Evolutionary conservation across 2,329 filamentous ascomycete genomes (phyloP).

Genomic region (Cladosporium sp.): DNA sequence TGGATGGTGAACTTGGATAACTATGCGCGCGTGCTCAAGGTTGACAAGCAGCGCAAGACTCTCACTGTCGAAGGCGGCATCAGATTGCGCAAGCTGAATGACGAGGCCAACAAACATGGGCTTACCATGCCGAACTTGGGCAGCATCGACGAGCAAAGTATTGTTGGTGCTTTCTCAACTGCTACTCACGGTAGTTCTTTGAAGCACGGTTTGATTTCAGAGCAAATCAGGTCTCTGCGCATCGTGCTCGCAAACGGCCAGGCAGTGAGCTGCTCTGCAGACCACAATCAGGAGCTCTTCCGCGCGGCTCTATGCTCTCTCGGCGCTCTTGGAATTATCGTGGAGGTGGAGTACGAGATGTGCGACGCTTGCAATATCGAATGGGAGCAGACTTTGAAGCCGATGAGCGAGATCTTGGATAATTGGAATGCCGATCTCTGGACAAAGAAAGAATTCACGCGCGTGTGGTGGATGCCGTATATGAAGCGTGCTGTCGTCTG

Average conservation of each 20-base stretch:
- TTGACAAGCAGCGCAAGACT: slow-evolving; percentile 62
- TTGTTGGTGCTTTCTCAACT: slow-evolving; percentile 88
- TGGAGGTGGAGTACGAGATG: slow-evolving; percentile 80
- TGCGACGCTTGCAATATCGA: slow-evolving; percentile 76
- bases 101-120: slow-evolving; percentile 67
- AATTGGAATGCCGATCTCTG: slow-evolving; percentile 73
- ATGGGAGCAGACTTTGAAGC: slow-evolving; percentile 77
- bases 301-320: slow-evolving; percentile 82
- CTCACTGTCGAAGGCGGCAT: slow-evolving; percentile 87
- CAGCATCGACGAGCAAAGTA: slow-evolving; percentile 90
- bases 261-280: slow-evolving; percentile 63
- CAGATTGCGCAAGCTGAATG: slow-evolving; percentile 68
- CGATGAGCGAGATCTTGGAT: slow-evolving; percentile 63
- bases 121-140: slow-evolving; percentile 88
- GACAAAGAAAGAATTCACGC: slow-evolving; percentile 80
- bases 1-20: slow-evolving; percentile 95
- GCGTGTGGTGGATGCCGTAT: slow-evolving; percentile 98
- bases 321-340: slow-evolving; percentile 85
- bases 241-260: slow-evolving; percentile 80
- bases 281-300: slow-evolving; percentile 74
- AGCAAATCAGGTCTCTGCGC: slow-evolving; percentile 68
- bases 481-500: slow-evolving; percentile 83
- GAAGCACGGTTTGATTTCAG: slow-evolving; percentile 76
- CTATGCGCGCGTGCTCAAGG: slow-evolving; percentile 66
- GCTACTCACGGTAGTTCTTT: slow-evolving; percentile 90